Evolutionary conservation across 148 eudicot genomes (phyloP).

Genomic region (Rhododendron kiyosumense): DNA sequence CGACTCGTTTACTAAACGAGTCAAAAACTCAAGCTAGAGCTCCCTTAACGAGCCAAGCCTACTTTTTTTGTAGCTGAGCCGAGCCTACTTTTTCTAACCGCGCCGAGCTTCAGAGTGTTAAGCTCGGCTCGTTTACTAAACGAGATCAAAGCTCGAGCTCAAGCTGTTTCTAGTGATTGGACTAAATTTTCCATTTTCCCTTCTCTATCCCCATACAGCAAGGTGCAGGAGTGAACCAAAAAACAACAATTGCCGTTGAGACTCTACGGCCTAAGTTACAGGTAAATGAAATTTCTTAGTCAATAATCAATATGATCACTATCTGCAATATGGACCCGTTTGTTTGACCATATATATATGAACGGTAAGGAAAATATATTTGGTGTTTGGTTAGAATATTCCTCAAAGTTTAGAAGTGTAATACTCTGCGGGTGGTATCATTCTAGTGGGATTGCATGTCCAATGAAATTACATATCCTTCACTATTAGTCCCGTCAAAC

Average conservation of each 20-base stretch:
- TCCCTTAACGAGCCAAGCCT: no score
- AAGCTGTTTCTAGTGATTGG: neutral
- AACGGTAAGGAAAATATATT: neutral
- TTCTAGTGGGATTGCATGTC: no score
- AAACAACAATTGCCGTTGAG: constrained; percentile 50
- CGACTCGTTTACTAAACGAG: neutral
- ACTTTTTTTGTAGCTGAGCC: no score
- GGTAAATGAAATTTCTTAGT: constrained; percentile 29
- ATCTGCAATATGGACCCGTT: neutral
- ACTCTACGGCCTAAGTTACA: constrained; percentile 64
- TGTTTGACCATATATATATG: neutral
- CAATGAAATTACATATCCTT: neutral
- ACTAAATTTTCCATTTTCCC: neutral
- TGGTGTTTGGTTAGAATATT: neutral
- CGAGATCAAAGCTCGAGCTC: no score
- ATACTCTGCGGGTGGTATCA: neutral
- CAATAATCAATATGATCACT: neutral
- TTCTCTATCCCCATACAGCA: constrained; percentile 30
- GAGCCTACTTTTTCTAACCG: no score
- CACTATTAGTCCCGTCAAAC: neutral
- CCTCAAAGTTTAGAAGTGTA: neutral
- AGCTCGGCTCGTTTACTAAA: no score
- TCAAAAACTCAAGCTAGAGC: neutral
- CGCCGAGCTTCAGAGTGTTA: no score
- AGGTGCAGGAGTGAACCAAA: constrained; percentile 48